Evolutionary conservation across 2,329 filamentous ascomycete species (phyloP).

Genomic region (Diaporthe caulivora): DNA sequence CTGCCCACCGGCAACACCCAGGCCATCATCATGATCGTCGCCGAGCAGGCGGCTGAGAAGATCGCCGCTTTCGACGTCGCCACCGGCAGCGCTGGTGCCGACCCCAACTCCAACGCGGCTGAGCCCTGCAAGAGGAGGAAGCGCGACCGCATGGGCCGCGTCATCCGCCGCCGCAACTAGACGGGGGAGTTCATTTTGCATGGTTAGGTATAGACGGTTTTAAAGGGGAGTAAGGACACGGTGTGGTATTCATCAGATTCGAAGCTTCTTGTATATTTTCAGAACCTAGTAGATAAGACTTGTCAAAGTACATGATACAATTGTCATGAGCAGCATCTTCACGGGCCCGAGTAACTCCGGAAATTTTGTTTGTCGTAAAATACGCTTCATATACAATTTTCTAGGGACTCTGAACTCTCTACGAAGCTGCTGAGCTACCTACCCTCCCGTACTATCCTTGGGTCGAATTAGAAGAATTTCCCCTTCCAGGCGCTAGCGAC

Average conservation of each 20-base stretch:
- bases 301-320: slow-evolving; percentile 22
- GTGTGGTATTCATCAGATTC: slow-evolving; percentile 12
- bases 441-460: accelerated
- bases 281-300: neutral
- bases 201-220: slow-evolving; percentile 3
- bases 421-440: neutral
- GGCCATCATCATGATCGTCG: slow-evolving; percentile 54
- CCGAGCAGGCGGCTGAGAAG: slow-evolving; percentile 52
- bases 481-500: slow-evolving; percentile 50
- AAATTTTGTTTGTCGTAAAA: too few species aligned
- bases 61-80: slow-evolving; percentile 35
- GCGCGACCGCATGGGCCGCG: slow-evolving; percentile 10
- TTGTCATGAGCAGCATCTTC: neutral
- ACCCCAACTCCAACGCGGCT: neutral
- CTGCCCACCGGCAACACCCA: slow-evolving; percentile 72
- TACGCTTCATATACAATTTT: neutral
- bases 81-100: neutral
- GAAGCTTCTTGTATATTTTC: slow-evolving; percentile 30
- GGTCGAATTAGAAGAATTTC: slow-evolving; percentile 42
- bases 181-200: neutral
- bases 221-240: slow-evolving; percentile 8
- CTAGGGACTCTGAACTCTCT: neutral
- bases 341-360: too few species aligned
- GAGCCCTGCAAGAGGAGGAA: slow-evolving; percentile 16
- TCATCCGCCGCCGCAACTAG: slow-evolving; percentile 23